Base-by-base conservation (phyloP, 371 early-diverging fungal species). In the Lichtheimia ramosa region DNA sequence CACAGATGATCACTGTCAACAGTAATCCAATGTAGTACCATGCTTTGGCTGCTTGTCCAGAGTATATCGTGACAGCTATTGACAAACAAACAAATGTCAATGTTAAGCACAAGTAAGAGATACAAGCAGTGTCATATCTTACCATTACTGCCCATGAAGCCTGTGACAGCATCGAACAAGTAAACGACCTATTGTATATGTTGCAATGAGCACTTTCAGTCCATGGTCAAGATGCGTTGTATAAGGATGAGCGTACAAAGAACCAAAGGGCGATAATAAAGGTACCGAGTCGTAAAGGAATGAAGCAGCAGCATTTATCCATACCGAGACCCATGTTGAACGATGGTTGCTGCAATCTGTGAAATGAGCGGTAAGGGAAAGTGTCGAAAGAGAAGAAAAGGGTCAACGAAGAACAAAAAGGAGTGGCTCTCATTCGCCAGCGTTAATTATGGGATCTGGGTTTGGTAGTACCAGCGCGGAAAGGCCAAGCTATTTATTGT, bases 301-400 rank as follows among this genome's bases (percentile, higher is more conserved):
- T 74, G 58, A 75, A 58, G 58, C 79, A 73, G 40, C 79, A 79
- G 41, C 79, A 79, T 62, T 79, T 75, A 57, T 79, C 79, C 54
- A 74, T 58, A 49, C 76, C 74, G 21, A 77, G 49, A 48, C 78
- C 72, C 77, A 77, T 77, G 48, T 43, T 54, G 58, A 55, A 8
- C 2, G 10, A 34, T 1, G 4, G 6, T 34, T 34, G 34, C 34
- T 34, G 34, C 34, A 34, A 34, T 34, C 10, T 8, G 34, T 8
- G 34, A 34, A 34, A 34, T 34, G 34, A 34, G 34, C 10, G 34
- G 34, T 34, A 10, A 34, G 34, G 34, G 34, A 34, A 34, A 8
- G 34, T 34, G 34, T 8, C 34, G 34, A 34, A 34, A 34, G 34
- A 8, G 34, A 34, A 34, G 34, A 34, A 34, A 34, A 34, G 34